A percentile compares a stretch with the other conserved stretches of the same genome.
These are phyloP conservation scores for Primulina huaijiensis DNA, from an alignment of 257 asterid genomes.

Conservation along the genomic window DNA sequence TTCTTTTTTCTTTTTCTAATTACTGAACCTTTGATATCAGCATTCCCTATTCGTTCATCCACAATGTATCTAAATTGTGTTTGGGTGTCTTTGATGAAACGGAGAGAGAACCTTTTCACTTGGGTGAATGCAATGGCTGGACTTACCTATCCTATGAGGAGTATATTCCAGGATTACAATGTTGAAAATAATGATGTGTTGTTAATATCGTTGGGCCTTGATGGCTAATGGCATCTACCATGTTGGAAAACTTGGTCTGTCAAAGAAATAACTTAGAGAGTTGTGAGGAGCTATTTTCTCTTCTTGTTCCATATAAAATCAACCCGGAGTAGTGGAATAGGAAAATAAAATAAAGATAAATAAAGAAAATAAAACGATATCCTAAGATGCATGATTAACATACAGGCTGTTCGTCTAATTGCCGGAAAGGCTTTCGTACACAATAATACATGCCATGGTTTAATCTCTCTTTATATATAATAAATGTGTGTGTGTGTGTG, in stretches of 20 bases:
- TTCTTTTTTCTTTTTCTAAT: no score
- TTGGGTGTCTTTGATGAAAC: no score
- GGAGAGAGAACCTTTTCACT: neutral
- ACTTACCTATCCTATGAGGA: neutral
- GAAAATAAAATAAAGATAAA: neutral
- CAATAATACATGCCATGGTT: no score
- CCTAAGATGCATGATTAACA: no score
- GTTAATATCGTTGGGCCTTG: neutral
- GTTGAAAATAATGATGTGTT: no score
- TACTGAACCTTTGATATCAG: constrained; percentile 1
- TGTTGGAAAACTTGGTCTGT: neutral
- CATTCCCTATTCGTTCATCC: no score
- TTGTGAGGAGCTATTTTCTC: neutral
- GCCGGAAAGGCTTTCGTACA: no score
- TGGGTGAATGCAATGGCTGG: neutral
- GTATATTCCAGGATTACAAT: no score
- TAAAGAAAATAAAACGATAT: neutral
- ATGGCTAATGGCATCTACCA: neutral
- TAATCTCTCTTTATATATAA: no score
- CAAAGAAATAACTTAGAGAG: neutral
- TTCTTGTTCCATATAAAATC: neutral
- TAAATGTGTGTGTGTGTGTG: no score
- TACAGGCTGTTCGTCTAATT: no score
- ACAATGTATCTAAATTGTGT: no score
- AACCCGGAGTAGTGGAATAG: neutral